A percentile compares a stretch with the other conserved stretches of the same genome.
phyloP scores from a whole-genome alignment of 1,284 basidiomycete genomes.

The Rhodotorula sp. region DNA sequence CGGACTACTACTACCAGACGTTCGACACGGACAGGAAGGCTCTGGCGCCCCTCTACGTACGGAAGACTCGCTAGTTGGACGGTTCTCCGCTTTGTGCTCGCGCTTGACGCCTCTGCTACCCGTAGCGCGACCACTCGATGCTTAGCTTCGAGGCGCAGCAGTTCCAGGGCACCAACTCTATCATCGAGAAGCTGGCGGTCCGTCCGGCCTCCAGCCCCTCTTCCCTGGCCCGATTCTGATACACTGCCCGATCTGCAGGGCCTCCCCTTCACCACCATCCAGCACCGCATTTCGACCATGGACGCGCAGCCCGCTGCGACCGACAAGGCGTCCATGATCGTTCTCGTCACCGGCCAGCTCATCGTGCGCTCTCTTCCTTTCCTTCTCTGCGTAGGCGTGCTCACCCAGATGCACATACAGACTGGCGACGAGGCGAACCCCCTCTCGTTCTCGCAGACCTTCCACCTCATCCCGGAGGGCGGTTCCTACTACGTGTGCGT shows the following conservation, averaged over 20 bases:
- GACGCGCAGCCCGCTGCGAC: slow-evolving; percentile 85
- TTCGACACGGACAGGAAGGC: slow-evolving; percentile 70
- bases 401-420: slow-evolving; percentile 53
- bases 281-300: slow-evolving; percentile 78
- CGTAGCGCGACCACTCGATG: slow-evolving; percentile 80
- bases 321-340: slow-evolving; percentile 67
- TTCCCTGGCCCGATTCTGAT: neutral
- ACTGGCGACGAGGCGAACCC: slow-evolving; percentile 76
- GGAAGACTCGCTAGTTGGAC: too few relatives aligned
- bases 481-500: slow-evolving; percentile 70
- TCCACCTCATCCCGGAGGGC: slow-evolving; percentile 80
- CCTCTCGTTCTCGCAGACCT: slow-evolving; percentile 85
- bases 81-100: too few relatives aligned
- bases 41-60: neutral
- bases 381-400: neutral
- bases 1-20: slow-evolving; percentile 70
- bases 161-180: slow-evolving; percentile 63
- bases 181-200: slow-evolving; percentile 81
- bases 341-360: slow-evolving; percentile 85
- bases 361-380: slow-evolving; percentile 57
- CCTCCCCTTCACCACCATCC: slow-evolving; percentile 78
- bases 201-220: slow-evolving; percentile 39
- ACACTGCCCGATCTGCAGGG: slow-evolving; percentile 55
- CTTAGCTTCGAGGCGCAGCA: slow-evolving; percentile 78
- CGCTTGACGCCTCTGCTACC: neutral